Base-by-base conservation (phyloP, 331 rosid species). In the Cydonia oblonga region DNA sequence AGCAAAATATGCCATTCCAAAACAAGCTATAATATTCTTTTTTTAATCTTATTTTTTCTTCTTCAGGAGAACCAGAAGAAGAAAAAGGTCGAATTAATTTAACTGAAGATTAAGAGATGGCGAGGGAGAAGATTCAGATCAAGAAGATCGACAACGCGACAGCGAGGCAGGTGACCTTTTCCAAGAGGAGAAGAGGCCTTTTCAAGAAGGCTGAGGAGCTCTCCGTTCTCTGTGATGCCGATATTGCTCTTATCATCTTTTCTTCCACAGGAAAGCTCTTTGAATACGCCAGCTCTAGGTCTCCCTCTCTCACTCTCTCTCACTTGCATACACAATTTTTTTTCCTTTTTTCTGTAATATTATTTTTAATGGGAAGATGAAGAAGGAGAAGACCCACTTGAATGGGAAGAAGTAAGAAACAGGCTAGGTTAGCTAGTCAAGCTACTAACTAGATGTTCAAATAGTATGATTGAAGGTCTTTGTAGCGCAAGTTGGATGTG, bases 101-200 rank as follows among this genome's bases (percentile, higher is more conserved):
- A 32, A n/a, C 6, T 18, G 15, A 12, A 56, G 28, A 56, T 56
- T 56, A 56, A 16, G 25, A 23, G 67, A 93, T 93, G 98, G 96
- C 96, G 59, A 78, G 96, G 81, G 98, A 91, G 84, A 93, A 88
- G 90, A 91, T 91, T 83, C 89, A 91, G 97, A 93, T 93, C 75
- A 89, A 75, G 97, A 93, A 91, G 89, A 93, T 93, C 75, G 91
- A 88, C 69, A 93, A 91, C 91, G 78, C 87, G 1, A 86, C 98
- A 24, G 97, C 98, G 6, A 86, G 98, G 77, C 97, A 93, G 68
- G 98, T 93, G 25, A 93, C 98, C 0, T 91, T 93, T 78, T 93
- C 98, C 1, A 93, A 93, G 88, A 75, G 98, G 24, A 74, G 97
- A 42, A 89, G 91, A 80, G 98, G 98, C 9, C 84, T 93, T 16